Evolutionary conservation across 2,329 filamentous ascomycete genomes (phyloP).

Genomic region (Fusarium sp.): DNA sequence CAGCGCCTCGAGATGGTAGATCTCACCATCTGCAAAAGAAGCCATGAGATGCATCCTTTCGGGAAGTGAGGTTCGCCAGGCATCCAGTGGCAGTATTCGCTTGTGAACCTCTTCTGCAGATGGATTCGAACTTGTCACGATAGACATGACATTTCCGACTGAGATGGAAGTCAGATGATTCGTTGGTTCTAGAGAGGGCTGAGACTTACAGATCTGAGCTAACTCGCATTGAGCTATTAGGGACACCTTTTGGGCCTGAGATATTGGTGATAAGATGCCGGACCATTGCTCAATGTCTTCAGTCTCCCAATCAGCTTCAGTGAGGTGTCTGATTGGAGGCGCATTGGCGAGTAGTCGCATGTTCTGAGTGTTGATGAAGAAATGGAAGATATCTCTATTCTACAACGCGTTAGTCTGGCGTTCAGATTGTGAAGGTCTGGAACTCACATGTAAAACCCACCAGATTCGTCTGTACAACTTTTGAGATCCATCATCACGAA

Average conservation of each 20-base stretch:
- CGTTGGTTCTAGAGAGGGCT: accelerated
- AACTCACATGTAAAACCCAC: conserved; percentile 29
- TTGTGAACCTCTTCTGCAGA: background rate
- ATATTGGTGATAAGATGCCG: background rate
- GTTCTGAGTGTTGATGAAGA: conserved; percentile 18
- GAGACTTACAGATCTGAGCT: conserved; percentile 10
- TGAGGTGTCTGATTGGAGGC: background rate
- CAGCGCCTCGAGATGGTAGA: background rate
- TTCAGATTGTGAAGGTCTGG: accelerated
- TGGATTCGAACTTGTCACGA: background rate
- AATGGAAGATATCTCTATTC: conserved; percentile 15
- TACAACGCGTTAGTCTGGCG: accelerated
- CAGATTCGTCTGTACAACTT: conserved; percentile 25
- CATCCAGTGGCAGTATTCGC: background rate
- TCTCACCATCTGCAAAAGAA: background rate
- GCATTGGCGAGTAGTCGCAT: background rate
- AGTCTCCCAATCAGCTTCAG: conserved; percentile 18
- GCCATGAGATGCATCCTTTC: background rate
- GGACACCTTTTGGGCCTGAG: background rate
- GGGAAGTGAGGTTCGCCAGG: background rate
- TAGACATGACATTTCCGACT: background rate
- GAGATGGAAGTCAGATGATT: background rate
- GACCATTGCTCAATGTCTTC: background rate
- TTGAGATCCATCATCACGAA: background rate
- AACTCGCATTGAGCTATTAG: conserved; percentile 13